These are phyloP conservation scores for Fusarium albosuccineum DNA, from an alignment of 2,329 filamentous ascomycete genomes.

Conservation along the genomic window DNA sequence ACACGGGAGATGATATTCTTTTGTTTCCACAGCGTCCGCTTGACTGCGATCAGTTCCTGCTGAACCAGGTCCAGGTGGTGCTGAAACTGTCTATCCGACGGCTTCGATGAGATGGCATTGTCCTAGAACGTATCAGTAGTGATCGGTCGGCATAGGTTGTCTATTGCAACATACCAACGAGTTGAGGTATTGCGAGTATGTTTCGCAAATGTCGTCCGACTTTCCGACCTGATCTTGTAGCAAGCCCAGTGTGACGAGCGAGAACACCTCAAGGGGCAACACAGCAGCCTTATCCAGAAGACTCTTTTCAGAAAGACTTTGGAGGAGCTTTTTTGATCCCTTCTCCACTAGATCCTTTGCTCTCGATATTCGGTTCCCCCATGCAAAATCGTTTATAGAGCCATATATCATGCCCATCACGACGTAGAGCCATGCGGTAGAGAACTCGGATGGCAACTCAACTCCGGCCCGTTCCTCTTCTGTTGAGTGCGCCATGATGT, in stretches of 20 bases:
- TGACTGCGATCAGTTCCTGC: slow-evolving; percentile 57
- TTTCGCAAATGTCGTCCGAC: slow-evolving; percentile 55
- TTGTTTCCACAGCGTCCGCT: slow-evolving; percentile 52
- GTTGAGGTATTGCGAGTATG: slow-evolving; percentile 58
- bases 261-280: slow-evolving; percentile 58
- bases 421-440: slow-evolving; percentile 58
- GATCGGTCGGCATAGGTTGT: no score
- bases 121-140: slow-evolving; percentile 49
- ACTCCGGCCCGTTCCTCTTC: slow-evolving; percentile 47
- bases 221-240: slow-evolving; percentile 55
- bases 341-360: slow-evolving; percentile 49
- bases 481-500: slow-evolving; percentile 46
- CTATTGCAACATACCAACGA: slow-evolving; percentile 51
- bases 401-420: slow-evolving; percentile 54
- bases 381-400: slow-evolving; percentile 37
- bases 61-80: slow-evolving; percentile 56
- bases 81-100: slow-evolving; percentile 57
- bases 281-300: slow-evolving; percentile 55
- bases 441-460: slow-evolving; percentile 52
- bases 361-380: slow-evolving; percentile 49
- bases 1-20: slow-evolving; percentile 48
- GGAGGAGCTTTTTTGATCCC: slow-evolving; percentile 55
- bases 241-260: slow-evolving; percentile 55
- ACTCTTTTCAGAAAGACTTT: slow-evolving; percentile 47
- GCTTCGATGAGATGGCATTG: slow-evolving; percentile 55